phyloP scores from a whole-genome alignment of 2,329 filamentous ascomycete species.

The Cladosporium halotolerans region DNA sequence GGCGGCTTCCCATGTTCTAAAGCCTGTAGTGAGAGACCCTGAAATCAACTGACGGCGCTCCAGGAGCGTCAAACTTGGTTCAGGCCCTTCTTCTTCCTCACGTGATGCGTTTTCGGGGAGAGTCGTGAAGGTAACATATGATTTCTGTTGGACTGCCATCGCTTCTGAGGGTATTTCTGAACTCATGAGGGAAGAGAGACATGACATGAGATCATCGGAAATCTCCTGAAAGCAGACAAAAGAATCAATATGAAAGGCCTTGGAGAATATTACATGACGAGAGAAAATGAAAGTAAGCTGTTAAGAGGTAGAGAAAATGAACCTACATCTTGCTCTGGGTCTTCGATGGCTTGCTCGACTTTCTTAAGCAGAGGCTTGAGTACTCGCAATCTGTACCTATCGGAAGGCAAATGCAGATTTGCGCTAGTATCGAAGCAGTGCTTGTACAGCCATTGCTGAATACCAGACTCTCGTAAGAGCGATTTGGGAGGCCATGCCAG shows the following conservation, averaged over 20 bases:
- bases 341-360: slow-evolving; percentile 67
- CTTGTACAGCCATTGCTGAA: slow-evolving; percentile 62
- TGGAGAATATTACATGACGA: slow-evolving; percentile 20
- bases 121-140: slow-evolving; percentile 65
- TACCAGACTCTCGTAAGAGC: slow-evolving; percentile 52
- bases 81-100: slow-evolving; percentile 16
- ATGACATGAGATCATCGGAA: slow-evolving; percentile 69
- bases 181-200: slow-evolving; percentile 59
- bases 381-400: slow-evolving; percentile 62
- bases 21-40: slow-evolving; percentile 65
- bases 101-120: slow-evolving; percentile 17
- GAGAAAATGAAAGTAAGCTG: slow-evolving; percentile 13
- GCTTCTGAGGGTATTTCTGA: slow-evolving; percentile 58
- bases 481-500: slow-evolving; percentile 58
- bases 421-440: slow-evolving; percentile 58
- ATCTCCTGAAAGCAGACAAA: slow-evolving; percentile 57
- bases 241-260: slow-evolving; percentile 3
- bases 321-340: slow-evolving; percentile 85
- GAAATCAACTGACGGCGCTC: slow-evolving; percentile 66
- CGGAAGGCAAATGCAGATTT: slow-evolving; percentile 55
- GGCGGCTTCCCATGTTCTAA: slow-evolving; percentile 76
- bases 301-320: background rate
- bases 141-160: slow-evolving; percentile 63
- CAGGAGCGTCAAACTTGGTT: slow-evolving; percentile 52
- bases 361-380: slow-evolving; percentile 65